Conservation (phyloP, 768 basidiomycete species). For the Tremella mesenterica region DNA sequence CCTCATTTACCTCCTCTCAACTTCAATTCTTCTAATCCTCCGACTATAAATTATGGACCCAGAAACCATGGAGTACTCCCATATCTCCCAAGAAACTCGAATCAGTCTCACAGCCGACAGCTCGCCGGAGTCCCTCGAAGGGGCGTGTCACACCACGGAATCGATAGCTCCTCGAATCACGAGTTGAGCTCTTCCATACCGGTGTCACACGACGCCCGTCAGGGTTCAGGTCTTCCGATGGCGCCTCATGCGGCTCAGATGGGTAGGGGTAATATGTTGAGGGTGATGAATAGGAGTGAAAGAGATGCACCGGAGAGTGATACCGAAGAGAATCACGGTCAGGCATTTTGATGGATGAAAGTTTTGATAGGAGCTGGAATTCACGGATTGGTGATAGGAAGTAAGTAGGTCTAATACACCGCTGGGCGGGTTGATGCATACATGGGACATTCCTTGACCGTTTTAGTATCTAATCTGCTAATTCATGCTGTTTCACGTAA, state of each 20-base stretch:
- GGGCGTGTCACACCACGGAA: constrained; percentile 7
- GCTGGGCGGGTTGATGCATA: background rate
- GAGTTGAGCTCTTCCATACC: background rate
- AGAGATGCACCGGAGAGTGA: constrained; percentile 4
- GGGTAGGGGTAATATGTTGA: constrained; percentile 16
- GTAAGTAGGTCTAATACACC: too few species aligned
- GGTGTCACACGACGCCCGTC: background rate
- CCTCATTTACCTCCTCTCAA: constrained; percentile 10
- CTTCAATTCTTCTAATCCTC: background rate
- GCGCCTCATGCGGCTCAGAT: background rate
- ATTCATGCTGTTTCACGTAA: too few species aligned
- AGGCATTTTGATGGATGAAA: background rate
- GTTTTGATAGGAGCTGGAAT: background rate
- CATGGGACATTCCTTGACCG: too few species aligned
- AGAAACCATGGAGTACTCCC: too few species aligned
- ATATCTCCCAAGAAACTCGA: constrained; percentile 3
- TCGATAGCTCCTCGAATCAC: too few species aligned
- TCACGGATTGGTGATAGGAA: too few species aligned
- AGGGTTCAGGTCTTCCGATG: background rate
- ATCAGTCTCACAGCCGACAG: constrained; percentile 11
- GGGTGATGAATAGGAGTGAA: constrained; percentile 25
- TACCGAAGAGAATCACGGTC: background rate
- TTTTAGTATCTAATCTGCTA: too few species aligned
- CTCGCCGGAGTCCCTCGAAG: constrained; percentile 12
- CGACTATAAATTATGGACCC: too few species aligned